Evolutionary conservation across 2,329 filamentous ascomycete species (phyloP), one percentile per base, ranked within the genome.

Genomic region (Phialemoniopsis sp.): DNA sequence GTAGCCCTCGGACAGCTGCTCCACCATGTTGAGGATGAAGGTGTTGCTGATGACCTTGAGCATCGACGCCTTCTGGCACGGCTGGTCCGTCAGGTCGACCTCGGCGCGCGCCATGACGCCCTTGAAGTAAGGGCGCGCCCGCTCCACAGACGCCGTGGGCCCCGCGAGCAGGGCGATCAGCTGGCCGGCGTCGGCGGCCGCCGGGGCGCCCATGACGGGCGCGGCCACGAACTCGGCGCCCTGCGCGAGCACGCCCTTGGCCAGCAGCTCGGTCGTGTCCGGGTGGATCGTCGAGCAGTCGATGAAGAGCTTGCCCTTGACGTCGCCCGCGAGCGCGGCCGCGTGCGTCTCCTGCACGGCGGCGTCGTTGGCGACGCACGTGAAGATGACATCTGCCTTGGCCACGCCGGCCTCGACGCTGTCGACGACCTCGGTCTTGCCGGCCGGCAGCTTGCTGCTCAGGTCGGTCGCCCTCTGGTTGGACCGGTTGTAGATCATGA

Each of bases 201-300:
- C 74, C 3, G 84, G 82, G 2, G 82, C 80, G 6, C 85, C 85
- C 52, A 89, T 89, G 5, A 90, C 79, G 14, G 73, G 73, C 5
- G 68, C 72, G 1, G 87, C 85, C 14, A 95, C 78, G 54, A 95
- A 94, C 30, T 81, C 71, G 3, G 76, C 88, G 6, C 85, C 85
- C 17, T 72, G 71, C 2, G 58, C 70, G 12, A 67, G 66, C 43
- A 85, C 66, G 18, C 62, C 68, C 49, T 78, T 68, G 18, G 82
- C 82, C 4, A 88, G 62, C 18, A 70, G 70, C 44, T 87, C 77
- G 2, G 86, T 87, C 4, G 86, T 89, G 40, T 90, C 84, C 0
- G 90, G 89, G 59, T 93, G 86, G 29, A 95, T 78, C 18, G 89
- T 95, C 4, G 87, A 93, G 71, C 85, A 90, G 56, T 95, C 89